Base-by-base conservation (phyloP, 495 filamentous ascomycete species). In the Evernia prunastri region DNA sequence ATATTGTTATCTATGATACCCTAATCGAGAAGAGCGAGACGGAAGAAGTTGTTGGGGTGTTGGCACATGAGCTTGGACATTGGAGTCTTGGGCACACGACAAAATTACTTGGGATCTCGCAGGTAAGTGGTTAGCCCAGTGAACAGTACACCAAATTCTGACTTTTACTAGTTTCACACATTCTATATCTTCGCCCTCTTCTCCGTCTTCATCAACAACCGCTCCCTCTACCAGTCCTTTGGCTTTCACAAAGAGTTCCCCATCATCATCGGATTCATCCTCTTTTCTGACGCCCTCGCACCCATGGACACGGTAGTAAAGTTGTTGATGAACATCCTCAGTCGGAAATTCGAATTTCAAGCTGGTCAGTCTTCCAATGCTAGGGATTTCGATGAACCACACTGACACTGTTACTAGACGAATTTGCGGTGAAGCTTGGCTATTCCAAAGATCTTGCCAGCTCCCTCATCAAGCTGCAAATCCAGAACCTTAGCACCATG, bases 1-100 rank as follows among this genome's bases (percentile, higher is more conserved):
- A 96, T 79, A 98, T 98, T 77, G 94, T 98, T 69, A 95, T 98
- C 72, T 98, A 95, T 70, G 94, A 98, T 72, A 98, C 94, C 15
- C 76, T 98, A 67, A 92, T 98, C 59, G 93, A 97, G 75, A 95
- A 97, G 81, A 92, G 87, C 73, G 85, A 91, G 67, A 84, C 87
- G 3, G 82, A 92, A 69, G 94, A 98, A 75, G 92, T 98, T 49
- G 91, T 96, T 27, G 93, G 94, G 60, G 92, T 98, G 42, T 81
- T 98, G 37, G 90, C 90, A 45, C 94, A 98, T 71, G 94, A 98
- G 76, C 84, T 98, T 56, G 94, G 94, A 56, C 94, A 98, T 77
- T 98, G 94, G 94, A 95, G 85, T 64, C 79, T 96, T 65, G 90
- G 91, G 64, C 94, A 98, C 77, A 97, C 94, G 18, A 96, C 92